phyloP scores from a whole-genome alignment of 805 yeast genomes.

The Wickerhamomyces chaumierensis region DNA sequence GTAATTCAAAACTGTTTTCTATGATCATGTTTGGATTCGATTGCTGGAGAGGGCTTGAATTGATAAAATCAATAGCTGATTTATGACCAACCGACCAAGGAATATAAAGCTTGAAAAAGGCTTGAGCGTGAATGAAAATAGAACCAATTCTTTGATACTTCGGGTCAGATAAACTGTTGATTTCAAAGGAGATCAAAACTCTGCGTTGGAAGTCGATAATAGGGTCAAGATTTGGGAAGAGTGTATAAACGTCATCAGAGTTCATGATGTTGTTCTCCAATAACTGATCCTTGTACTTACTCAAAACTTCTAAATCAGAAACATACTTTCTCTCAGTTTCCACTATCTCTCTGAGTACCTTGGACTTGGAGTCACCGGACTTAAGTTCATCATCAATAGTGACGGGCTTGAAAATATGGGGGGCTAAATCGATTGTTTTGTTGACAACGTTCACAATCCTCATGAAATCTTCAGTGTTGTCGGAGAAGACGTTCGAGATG shows the following conservation, averaged over 20 bases:
- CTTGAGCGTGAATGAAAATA: conserved; percentile 73
- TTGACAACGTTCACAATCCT: conserved; percentile 67
- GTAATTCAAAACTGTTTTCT: conserved; percentile 82
- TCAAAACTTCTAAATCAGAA: conserved; percentile 73
- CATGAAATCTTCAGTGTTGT: conserved; percentile 65
- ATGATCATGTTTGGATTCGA: conserved; percentile 45
- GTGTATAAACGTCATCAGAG: conserved; percentile 65
- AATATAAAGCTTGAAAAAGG: conserved; percentile 80
- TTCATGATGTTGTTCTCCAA: conserved; percentile 55
- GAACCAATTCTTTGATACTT: conserved; percentile 82
- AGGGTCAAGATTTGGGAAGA: conserved; percentile 78
- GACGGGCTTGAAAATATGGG: conserved; percentile 21
- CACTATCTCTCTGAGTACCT: conserved; percentile 74
- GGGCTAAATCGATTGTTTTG: conserved; percentile 45
- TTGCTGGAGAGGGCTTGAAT: conserved; percentile 44
- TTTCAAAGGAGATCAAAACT: conserved; percentile 79
- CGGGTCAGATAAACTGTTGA: conserved; percentile 66
- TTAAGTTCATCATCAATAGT: conserved; percentile 15
- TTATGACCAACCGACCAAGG: conserved; percentile 91
- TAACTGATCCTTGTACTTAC: conserved; percentile 57
- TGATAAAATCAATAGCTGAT: conserved; percentile 74
- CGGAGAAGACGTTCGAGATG: conserved; percentile 79
- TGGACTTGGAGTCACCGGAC: conserved; percentile 48
- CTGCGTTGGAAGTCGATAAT: conserved; percentile 89
- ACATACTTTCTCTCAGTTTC: conserved; percentile 91